Evolutionary conservation across 768 basidiomycete species (phyloP).

Genomic region (Candolleomyces aberdarensis): DNA sequence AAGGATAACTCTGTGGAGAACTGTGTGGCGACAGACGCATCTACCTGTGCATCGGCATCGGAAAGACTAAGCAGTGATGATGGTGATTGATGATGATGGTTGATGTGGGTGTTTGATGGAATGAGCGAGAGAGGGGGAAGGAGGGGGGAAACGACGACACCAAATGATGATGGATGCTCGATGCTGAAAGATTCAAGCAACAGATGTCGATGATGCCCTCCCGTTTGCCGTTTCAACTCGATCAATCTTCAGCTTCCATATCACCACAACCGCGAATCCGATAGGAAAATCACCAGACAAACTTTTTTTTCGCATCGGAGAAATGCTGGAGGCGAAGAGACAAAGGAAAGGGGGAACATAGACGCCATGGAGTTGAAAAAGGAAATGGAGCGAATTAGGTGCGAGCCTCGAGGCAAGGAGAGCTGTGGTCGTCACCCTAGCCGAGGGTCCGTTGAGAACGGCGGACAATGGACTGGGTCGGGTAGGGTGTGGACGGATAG

Average conservation of each 20-base stretch:
- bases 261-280: no score
- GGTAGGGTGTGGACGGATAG: no score
- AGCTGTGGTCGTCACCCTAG: background rate
- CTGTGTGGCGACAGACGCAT: no score
- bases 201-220: background rate
- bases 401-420: background rate
- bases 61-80: background rate
- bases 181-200: background rate
- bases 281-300: background rate
- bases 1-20: no score
- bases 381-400: background rate
- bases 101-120: background rate
- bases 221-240: conserved; percentile 1
- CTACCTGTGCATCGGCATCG: no score
- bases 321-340: background rate
- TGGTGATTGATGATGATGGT: background rate
- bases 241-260: background rate
- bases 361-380: background rate
- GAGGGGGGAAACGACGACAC: no score
- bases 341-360: background rate
- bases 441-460: background rate
- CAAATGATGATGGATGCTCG: background rate
- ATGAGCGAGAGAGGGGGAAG: no score
- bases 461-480: no score
- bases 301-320: background rate